A percentile compares a stretch with the other conserved stretches of the same genome.
Conservation (phyloP, 83 land plant species). For the Thuja plicata region DNA sequence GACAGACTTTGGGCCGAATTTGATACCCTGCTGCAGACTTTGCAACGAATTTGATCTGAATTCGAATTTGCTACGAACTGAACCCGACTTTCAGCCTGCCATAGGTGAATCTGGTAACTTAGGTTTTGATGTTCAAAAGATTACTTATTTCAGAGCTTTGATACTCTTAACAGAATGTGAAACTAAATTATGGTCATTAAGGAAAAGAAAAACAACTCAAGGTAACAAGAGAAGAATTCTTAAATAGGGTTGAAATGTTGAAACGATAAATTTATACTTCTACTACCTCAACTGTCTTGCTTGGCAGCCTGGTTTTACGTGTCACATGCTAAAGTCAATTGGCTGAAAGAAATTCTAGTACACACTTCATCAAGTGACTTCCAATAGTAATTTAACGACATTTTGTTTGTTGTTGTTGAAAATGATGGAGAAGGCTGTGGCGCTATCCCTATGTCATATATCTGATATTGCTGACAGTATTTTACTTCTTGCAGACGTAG, state of each 20-base stretch:
- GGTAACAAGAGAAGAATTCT: background rate
- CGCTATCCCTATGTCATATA: background rate
- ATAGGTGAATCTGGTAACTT: no score
- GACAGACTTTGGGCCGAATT: no score
- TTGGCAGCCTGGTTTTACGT: background rate
- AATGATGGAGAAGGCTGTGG: background rate
- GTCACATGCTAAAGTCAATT: background rate
- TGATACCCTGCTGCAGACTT: no score
- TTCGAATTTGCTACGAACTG: no score
- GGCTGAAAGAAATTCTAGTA: background rate
- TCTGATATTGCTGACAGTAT: background rate
- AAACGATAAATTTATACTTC: background rate
- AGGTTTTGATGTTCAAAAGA: constrained; percentile 54
- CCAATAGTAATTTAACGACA: no score
- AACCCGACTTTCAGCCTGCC: no score
- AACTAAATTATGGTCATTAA: background rate
- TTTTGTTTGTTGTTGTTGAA: background rate
- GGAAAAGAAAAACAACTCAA: background rate
- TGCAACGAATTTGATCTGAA: no score
- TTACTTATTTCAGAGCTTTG: constrained; percentile 19
- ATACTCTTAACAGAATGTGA: background rate
- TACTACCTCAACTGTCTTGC: background rate
- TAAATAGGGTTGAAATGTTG: background rate
- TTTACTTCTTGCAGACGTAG: constrained; percentile 42
- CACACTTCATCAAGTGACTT: background rate